Conservation (phyloP, 352 stramenopile genomes). For the Albugo laibachii region DNA sequence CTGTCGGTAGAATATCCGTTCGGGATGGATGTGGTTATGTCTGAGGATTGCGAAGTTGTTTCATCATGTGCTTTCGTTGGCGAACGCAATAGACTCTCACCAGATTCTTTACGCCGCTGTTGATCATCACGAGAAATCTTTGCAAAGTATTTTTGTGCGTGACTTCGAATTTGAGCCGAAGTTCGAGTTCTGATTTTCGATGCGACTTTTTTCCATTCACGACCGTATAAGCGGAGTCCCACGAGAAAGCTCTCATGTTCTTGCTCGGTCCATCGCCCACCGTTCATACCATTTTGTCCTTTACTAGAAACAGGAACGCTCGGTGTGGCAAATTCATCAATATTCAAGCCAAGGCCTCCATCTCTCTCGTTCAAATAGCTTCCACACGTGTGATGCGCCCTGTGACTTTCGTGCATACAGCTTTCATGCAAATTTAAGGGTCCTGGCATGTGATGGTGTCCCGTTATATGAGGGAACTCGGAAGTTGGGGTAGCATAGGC, state of each 20-base stretch:
- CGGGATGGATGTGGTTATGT: neutral
- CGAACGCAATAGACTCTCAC: neutral
- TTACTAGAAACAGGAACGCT: slow-evolving; percentile 5
- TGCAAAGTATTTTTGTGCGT: slow-evolving; percentile 77
- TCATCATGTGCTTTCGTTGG: neutral
- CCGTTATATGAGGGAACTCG: no score
- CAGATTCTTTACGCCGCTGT: slow-evolving; percentile 17
- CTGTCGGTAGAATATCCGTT: neutral
- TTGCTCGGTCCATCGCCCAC: slow-evolving; percentile 86
- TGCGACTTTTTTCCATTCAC: slow-evolving; percentile 95
- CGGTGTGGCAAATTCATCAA: no score
- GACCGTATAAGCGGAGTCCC: slow-evolving; percentile 84
- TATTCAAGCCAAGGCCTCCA: no score
- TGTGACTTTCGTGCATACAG: no score
- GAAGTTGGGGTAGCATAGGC: no score
- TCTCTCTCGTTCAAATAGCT: no score
- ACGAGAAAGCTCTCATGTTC: slow-evolving; percentile 92
- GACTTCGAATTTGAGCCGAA: slow-evolving; percentile 65
- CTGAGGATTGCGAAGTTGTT: neutral
- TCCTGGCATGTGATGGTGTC: no score
- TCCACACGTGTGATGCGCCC: no score
- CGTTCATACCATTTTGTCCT: slow-evolving; percentile 51
- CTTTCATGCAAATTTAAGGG: no score
- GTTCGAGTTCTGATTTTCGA: slow-evolving; percentile 78
- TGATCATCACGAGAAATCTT: slow-evolving; percentile 68